A percentile compares a stretch with the other conserved stretches of the same genome.
phyloP scores from a whole-genome alignment of 225 moss, liverwort and hornwort genomes.

The Straminergon stramineum region DNA sequence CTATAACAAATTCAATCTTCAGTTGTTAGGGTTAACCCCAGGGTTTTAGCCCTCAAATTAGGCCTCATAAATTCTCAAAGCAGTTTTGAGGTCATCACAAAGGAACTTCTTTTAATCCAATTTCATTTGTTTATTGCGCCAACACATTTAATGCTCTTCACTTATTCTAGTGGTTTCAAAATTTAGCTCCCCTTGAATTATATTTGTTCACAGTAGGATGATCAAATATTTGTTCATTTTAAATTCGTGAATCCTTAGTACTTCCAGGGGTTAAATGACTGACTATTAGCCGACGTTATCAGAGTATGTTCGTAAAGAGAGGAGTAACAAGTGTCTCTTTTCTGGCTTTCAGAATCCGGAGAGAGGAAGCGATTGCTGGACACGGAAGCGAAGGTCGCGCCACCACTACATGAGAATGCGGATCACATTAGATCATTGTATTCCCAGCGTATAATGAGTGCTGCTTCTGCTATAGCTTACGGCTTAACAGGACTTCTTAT shows the following conservation, averaged over 20 bases:
- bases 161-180: neutral
- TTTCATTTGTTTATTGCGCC: neutral
- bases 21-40: neutral
- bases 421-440: slow-evolving; percentile 49
- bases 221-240: neutral
- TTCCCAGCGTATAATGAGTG: slow-evolving; percentile 54
- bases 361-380: slow-evolving; percentile 35
- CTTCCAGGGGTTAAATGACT: neutral
- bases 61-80: neutral
- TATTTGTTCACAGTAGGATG: neutral
- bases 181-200: neutral
- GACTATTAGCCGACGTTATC: neutral
- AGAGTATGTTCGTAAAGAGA: neutral
- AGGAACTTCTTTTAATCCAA: neutral
- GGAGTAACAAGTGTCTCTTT: neutral
- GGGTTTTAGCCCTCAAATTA: neutral
- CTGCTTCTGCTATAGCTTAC: slow-evolving; percentile 45
- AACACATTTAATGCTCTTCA: neutral
- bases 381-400: slow-evolving; percentile 17
- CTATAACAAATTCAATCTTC: neutral
- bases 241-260: neutral
- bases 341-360: slow-evolving; percentile 12
- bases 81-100: neutral
- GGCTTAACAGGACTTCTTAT: slow-evolving; percentile 51
- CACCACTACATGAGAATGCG: slow-evolving; percentile 41